These are phyloP conservation scores for Schizonepeta tenuifolia DNA, from an alignment of 257 asterid species.

Conservation along the genomic window DNA sequence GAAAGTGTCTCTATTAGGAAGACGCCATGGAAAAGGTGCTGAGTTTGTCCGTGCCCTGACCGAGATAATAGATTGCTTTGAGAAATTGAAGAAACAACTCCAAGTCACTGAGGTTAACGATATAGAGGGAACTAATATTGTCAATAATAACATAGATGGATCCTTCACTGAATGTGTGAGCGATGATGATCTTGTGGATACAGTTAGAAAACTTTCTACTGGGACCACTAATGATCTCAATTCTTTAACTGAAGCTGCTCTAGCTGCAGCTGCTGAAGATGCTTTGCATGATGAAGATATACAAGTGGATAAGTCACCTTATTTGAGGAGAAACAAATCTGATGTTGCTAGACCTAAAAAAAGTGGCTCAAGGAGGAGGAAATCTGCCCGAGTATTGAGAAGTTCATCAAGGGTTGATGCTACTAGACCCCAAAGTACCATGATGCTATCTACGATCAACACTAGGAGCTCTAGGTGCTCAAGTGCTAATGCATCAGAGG, in stretches of 20 bases:
- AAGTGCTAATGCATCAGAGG: conserved; percentile 40
- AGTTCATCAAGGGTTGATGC: conserved; percentile 60
- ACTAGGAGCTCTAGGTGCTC: conserved; percentile 46
- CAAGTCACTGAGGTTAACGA: conserved; percentile 41
- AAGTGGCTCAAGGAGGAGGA: conserved; percentile 45
- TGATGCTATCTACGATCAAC: conserved; percentile 37
- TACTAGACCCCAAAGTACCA: conserved; percentile 39
- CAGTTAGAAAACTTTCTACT: conserved; percentile 40
- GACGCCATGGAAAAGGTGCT: conserved; percentile 88
- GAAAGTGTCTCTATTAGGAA: conserved; percentile 72
- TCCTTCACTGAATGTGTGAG: conserved; percentile 44
- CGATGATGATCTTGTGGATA: conserved; percentile 45
- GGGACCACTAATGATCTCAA: conserved; percentile 52
- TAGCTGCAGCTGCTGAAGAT: conserved; percentile 57
- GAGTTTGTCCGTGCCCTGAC: conserved; percentile 82
- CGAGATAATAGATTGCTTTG: conserved; percentile 78
- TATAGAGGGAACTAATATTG: conserved; percentile 42
- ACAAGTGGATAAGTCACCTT: conserved; percentile 44
- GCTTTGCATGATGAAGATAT: conserved; percentile 48
- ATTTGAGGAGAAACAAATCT: conserved; percentile 53
- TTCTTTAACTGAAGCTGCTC: conserved; percentile 62
- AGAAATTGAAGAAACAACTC: conserved; percentile 64
- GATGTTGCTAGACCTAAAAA: conserved; percentile 49
- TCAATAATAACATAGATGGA: conserved; percentile 47
- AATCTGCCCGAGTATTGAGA: conserved; percentile 60